Evolutionary conservation across 768 basidiomycete genomes (phyloP).

Genomic region (Kwoniella europaea): DNA sequence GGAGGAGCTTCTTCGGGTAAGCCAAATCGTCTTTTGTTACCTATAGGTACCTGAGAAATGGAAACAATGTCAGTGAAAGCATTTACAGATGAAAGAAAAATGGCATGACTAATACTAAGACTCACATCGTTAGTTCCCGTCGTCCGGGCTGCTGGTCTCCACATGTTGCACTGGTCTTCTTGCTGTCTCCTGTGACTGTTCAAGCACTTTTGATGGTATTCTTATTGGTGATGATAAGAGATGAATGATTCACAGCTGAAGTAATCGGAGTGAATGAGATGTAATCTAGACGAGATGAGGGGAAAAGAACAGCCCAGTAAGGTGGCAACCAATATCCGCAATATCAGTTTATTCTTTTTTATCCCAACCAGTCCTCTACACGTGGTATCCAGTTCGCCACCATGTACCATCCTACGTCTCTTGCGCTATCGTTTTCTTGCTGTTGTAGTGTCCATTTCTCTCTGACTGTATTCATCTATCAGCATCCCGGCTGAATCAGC

Average conservation of each 20-base stretch:
- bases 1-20: slow-evolving; percentile 79
- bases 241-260: too few species aligned
- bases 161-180: slow-evolving; percentile 37
- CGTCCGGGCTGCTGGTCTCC: slow-evolving; percentile 71
- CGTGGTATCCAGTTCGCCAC: background rate
- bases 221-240: background rate
- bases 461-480: background rate
- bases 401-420: background rate
- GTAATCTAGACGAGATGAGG: too few species aligned
- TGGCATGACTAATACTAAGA: slow-evolving; percentile 19
- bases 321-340: background rate
- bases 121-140: slow-evolving; percentile 90
- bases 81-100: background rate
- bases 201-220: too few species aligned
- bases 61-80: background rate
- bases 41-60: slow-evolving; percentile 70
- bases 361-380: background rate
- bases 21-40: slow-evolving; percentile 87
- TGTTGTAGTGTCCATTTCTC: background rate
- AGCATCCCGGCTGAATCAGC: background rate
- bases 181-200: too few species aligned
- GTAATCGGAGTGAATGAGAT: too few species aligned
- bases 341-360: slow-evolving; percentile 4
- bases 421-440: background rate
- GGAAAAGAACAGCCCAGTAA: background rate